Evolutionary conservation across 139 green algal species (phyloP), one percentile per base, ranked within the genome.

Genomic region (Closterium sp.): DNA sequence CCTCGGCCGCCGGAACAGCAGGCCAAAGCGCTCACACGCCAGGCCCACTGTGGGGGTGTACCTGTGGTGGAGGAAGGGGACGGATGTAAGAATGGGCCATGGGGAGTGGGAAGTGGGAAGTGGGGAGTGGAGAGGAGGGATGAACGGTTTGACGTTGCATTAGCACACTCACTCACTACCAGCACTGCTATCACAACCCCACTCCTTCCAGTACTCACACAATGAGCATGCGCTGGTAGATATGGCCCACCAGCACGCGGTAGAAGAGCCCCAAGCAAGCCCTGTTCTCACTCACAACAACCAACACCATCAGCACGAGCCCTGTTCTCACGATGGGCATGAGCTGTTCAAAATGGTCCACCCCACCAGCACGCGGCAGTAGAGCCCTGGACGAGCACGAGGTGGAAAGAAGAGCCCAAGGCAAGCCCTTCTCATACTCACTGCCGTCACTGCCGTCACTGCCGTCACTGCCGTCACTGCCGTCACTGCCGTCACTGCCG

Each of bases 31-130:
- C 87, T 92, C n/a, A n/a, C 91, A 94, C 11, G 95, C 96, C 42
- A 97, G 93, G 11, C 96, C 96, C 28, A 97, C 96, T n/a, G 94
- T 96, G 9, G 96, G 96, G 9, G 96, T 97, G 95, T 97, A 97
- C n/a, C 98, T 95, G 86, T 95, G n/a, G 79, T n/a, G 79, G 27
- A 9, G 73, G n/a, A n/a, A n/a, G n/a, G n/a, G n/a, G n/a, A n/a
- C n/a, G n/a, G n/a, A n/a, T n/a, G n/a, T 3, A 9, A 21, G 3
- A 2, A 87, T 1, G 4, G 31, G n/a, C 1, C 4, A 31, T 4
- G 24, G 79, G 79, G 2, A 31, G n/a, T 87, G 79, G 32, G 3
- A 38, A 3, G 2, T 2, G 2, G 3, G 3, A 38, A 38, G 32
- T 7, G 3, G 32, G 32, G 32, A 3, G 3, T 38, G 32, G 32